Evolutionary conservation across 2,329 filamentous ascomycete genomes (phyloP).

Genomic region (Delphinella strobiligena): DNA sequence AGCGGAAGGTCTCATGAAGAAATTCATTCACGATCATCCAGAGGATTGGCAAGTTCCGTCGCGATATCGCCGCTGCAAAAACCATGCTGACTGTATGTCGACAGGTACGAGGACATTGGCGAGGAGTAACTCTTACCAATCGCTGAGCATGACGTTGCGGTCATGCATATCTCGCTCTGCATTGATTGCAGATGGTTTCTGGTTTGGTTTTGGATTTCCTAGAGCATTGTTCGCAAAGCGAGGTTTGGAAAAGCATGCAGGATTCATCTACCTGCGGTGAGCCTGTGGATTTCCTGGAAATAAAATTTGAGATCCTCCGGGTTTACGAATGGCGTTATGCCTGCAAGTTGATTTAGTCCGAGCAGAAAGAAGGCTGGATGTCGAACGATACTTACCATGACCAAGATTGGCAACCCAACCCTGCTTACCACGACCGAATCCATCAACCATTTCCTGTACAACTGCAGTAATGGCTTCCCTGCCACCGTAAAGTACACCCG

Average conservation of each 20-base stretch:
- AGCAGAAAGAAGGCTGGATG: too few species aligned
- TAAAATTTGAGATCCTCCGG: slow-evolving; percentile 89
- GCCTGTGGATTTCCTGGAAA: slow-evolving; percentile 73
- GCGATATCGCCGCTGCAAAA: neutral
- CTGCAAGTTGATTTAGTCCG: too few species aligned
- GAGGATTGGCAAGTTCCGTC: slow-evolving; percentile 47
- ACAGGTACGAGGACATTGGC: slow-evolving; percentile 28
- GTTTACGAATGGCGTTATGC: slow-evolving; percentile 88
- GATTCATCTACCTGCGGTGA: slow-evolving; percentile 27
- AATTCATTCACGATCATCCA: slow-evolving; percentile 61
- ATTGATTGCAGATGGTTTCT: slow-evolving; percentile 13
- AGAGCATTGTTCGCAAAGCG: slow-evolving; percentile 19
- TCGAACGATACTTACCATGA: slow-evolving; percentile 82
- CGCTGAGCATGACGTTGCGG: slow-evolving; percentile 21
- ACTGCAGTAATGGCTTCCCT: slow-evolving; percentile 67
- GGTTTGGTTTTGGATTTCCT: slow-evolving; percentile 16
- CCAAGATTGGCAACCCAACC: slow-evolving; percentile 97
- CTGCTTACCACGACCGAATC: slow-evolving; percentile 71
- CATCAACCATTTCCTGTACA: slow-evolving; percentile 76
- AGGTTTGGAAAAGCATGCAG: slow-evolving; percentile 9
- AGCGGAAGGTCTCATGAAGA: slow-evolving; percentile 57
- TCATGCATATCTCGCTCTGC: slow-evolving; percentile 24
- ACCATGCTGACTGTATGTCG: slow-evolving; percentile 5
- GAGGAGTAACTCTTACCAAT: slow-evolving; percentile 22
- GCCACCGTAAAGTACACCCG: slow-evolving; percentile 80